Conservation (phyloP, 225 moss, liverwort and hornwort species). For the Sphagnum tenellum region DNA sequence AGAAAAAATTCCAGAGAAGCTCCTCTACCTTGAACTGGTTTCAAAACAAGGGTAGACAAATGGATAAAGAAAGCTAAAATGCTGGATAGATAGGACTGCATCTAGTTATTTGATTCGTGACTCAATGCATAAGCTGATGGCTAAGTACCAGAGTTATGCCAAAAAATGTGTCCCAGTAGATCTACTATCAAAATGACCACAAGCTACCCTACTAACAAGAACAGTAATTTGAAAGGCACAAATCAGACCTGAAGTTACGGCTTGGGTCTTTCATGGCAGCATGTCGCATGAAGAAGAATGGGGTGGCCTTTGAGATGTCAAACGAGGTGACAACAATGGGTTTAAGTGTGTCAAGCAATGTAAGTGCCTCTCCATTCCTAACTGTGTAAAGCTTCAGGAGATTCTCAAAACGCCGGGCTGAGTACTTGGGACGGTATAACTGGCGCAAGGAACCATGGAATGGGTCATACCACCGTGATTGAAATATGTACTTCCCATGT, state of each 20-base stretch:
- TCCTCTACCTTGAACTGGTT: too few relatives aligned
- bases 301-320: conserved; percentile 69
- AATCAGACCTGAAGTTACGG: conserved; percentile 63
- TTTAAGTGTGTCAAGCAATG: conserved; percentile 72
- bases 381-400: conserved; percentile 63
- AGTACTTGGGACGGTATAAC: conserved; percentile 82
- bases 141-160: too few relatives aligned
- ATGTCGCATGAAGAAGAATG: conserved; percentile 74
- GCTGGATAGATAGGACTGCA: too few relatives aligned
- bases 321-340: conserved; percentile 86
- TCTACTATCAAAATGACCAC: too few relatives aligned
- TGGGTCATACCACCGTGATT: conserved; percentile 72
- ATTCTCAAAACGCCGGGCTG: conserved; percentile 59
- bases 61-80: too few relatives aligned
- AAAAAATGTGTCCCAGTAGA: too few relatives aligned
- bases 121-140: too few relatives aligned
- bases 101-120: too few relatives aligned
- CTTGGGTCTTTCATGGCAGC: conserved; percentile 73
- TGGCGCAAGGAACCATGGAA: conserved; percentile 64
- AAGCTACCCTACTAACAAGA: too few relatives aligned
- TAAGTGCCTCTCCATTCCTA: conserved; percentile 59
- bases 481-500: conserved; percentile 67
- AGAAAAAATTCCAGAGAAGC: too few relatives aligned
- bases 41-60: too few relatives aligned
- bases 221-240: too few relatives aligned